Percentiles rank a stretch among this genome's conserved stretches.
Conservation (phyloP, 2,329 filamentous ascomycete genomes). For the Trichothecium sympodiale region DNA sequence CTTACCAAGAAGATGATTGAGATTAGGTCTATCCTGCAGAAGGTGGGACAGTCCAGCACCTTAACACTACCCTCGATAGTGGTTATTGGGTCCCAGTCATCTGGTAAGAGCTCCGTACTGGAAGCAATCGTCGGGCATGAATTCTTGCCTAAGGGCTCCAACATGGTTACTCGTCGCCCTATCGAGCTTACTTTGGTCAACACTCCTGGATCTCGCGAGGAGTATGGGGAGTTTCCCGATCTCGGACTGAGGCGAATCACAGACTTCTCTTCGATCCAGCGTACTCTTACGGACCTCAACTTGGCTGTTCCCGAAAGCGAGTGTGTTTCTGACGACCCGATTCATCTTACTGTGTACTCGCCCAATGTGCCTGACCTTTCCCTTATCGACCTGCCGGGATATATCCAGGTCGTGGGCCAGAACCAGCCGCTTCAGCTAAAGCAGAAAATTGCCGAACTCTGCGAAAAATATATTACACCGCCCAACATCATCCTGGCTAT, state of each 20-base stretch:
- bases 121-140: constrained; percentile 97
- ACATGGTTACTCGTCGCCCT: constrained; percentile 93
- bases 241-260: constrained; percentile 81
- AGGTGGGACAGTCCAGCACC: constrained; percentile 81
- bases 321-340: constrained; percentile 93
- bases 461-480: constrained; percentile 94
- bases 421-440: constrained; percentile 88
- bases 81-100: constrained; percentile 98
- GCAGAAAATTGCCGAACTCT: constrained; percentile 89
- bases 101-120: constrained; percentile 92
- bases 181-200: constrained; percentile 96
- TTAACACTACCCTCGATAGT: constrained; percentile 91
- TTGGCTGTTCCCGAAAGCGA: constrained; percentile 81
- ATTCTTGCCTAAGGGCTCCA: constrained; percentile 93
- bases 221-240: constrained; percentile 95
- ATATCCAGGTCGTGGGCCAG: constrained; percentile 88
- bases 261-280: constrained; percentile 86
- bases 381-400: constrained; percentile 90
- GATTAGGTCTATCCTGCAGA: constrained; percentile 83
- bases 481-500: constrained; percentile 97
- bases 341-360: constrained; percentile 90
- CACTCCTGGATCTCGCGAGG: constrained; percentile 72
- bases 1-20: constrained; percentile 99
- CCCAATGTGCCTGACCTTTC: constrained; percentile 92
- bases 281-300: constrained; percentile 90